Conservation (phyloP, 108 stramenopile species). For the Nitzschia putrida region DNA sequence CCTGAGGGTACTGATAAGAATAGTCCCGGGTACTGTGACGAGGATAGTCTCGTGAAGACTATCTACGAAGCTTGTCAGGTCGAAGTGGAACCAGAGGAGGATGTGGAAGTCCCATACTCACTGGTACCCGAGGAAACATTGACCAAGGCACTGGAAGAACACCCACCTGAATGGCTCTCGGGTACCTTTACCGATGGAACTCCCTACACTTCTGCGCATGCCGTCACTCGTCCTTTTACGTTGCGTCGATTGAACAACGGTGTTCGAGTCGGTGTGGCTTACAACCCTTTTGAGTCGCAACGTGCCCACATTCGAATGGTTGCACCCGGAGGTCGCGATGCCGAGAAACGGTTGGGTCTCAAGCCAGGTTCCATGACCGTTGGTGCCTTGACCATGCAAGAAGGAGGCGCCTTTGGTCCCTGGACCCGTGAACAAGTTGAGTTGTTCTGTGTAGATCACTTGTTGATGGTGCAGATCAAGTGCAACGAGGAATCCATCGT, state of each 20-base stretch:
- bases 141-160: slow-evolving; percentile 51
- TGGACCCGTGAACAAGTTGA: slow-evolving; percentile 97
- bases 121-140: slow-evolving; percentile 76
- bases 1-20: slow-evolving; percentile 63
- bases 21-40: slow-evolving; percentile 64
- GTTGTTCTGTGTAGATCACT: slow-evolving; percentile 96
- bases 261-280: slow-evolving; percentile 79
- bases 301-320: slow-evolving; percentile 89
- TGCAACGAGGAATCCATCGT: slow-evolving; percentile 91
- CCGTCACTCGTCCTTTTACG: slow-evolving; percentile 84
- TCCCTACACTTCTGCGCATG: slow-evolving; percentile 82
- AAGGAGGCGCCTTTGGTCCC: slow-evolving; percentile 93
- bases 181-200: slow-evolving; percentile 87
- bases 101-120: slow-evolving; percentile 83
- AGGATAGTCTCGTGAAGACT: slow-evolving; percentile 64
- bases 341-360: slow-evolving; percentile 81
- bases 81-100: slow-evolving; percentile 82
- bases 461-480: slow-evolving; percentile 96
- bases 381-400: slow-evolving; percentile 97
- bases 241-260: slow-evolving; percentile 84
- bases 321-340: slow-evolving; percentile 92
- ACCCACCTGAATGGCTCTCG: slow-evolving; percentile 73
- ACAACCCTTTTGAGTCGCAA: slow-evolving; percentile 85
- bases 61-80: slow-evolving; percentile 79
- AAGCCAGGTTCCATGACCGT: slow-evolving; percentile 82